A percentile compares a stretch with the other conserved stretches of the same genome.
phyloP scores from a whole-genome alignment of 805 yeast species.

The Cyberlindnera lachancei region DNA sequence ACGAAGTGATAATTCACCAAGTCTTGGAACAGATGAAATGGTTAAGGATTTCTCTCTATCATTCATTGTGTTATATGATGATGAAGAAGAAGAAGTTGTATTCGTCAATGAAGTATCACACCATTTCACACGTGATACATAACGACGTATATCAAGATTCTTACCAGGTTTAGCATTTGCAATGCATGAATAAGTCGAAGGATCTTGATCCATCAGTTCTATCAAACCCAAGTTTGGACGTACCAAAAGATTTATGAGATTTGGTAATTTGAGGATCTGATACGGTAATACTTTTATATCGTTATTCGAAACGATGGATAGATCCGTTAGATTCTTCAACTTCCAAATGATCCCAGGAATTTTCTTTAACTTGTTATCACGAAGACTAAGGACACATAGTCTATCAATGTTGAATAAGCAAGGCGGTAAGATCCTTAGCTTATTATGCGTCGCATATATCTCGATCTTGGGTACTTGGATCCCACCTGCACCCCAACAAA shows the following conservation, averaged over 20 bases:
- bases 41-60: slow-evolving; percentile 9
- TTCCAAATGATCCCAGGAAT: slow-evolving; percentile 41
- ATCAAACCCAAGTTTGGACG: slow-evolving; percentile 43
- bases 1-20: slow-evolving; percentile 41
- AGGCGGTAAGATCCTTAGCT: slow-evolving; percentile 39
- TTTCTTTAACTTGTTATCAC: slow-evolving; percentile 40
- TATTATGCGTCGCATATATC: slow-evolving; percentile 44
- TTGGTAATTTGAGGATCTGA: slow-evolving; percentile 39
- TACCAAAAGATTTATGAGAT: slow-evolving; percentile 38
- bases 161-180: slow-evolving; percentile 13
- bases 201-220: slow-evolving; percentile 17
- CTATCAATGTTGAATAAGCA: slow-evolving; percentile 42
- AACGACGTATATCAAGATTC: slow-evolving; percentile 16
- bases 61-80: slow-evolving; percentile 4
- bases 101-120: too few relatives aligned
- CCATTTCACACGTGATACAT: slow-evolving; percentile 22
- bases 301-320: slow-evolving; percentile 47
- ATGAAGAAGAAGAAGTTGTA: too few relatives aligned
- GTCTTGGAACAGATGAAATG: slow-evolving; percentile 32
- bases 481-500: slow-evolving; percentile 32
- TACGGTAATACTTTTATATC: slow-evolving; percentile 44
- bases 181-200: slow-evolving; percentile 15
- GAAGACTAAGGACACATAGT: slow-evolving; percentile 42
- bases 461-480: slow-evolving; percentile 33
- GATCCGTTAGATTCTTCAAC: slow-evolving; percentile 35